phyloP scores from a whole-genome alignment of 2,329 filamentous ascomycete genomes.

The Blumeriella jaapii region DNA sequence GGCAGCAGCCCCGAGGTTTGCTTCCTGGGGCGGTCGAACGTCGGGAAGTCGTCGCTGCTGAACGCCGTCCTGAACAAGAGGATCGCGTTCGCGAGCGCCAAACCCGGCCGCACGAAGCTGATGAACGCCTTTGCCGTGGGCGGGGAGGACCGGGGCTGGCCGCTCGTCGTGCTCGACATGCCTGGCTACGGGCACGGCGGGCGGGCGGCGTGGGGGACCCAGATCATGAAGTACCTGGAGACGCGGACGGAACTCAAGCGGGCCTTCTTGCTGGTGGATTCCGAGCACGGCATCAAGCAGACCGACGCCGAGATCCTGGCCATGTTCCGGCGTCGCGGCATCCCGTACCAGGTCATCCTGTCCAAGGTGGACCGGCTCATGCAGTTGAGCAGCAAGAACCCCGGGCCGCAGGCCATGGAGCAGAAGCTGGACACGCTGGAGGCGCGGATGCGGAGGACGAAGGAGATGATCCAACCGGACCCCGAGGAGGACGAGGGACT shows the following conservation, averaged over 20 bases:
- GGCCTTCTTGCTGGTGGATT: conserved; percentile 54
- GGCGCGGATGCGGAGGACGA: conserved; percentile 29
- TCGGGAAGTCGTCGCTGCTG: conserved; percentile 55
- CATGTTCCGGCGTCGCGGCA: conserved; percentile 41
- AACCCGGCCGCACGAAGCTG: conserved; percentile 48
- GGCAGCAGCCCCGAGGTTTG: conserved; percentile 30
- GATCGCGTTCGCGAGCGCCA: conserved; percentile 44
- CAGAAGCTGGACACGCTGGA: conserved; percentile 29
- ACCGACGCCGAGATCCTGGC: conserved; percentile 45
- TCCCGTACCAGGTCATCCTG: conserved; percentile 55
- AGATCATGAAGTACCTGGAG: conserved; percentile 56
- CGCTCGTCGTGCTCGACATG: conserved; percentile 54
- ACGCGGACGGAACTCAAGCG: conserved; percentile 45
- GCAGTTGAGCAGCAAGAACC: conserved; percentile 24
- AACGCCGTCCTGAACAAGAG: conserved; percentile 47
- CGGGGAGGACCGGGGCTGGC: conserved; percentile 24
- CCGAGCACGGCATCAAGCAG: conserved; percentile 50
- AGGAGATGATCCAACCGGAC: conserved; percentile 32
- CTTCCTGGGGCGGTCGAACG: conserved; percentile 59
- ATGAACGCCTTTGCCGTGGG: conserved; percentile 57
- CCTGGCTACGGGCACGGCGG: conserved; percentile 58
- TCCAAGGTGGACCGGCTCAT: conserved; percentile 52
- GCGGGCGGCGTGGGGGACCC: conserved; percentile 48
- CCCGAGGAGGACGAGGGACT: conserved; percentile 29
- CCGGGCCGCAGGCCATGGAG: conserved; percentile 26